Percentiles rank a stretch among this genome's conserved stretches.
phyloP scores from a whole-genome alignment of 2,329 filamentous ascomycete species.

The Xylaria sp. region DNA sequence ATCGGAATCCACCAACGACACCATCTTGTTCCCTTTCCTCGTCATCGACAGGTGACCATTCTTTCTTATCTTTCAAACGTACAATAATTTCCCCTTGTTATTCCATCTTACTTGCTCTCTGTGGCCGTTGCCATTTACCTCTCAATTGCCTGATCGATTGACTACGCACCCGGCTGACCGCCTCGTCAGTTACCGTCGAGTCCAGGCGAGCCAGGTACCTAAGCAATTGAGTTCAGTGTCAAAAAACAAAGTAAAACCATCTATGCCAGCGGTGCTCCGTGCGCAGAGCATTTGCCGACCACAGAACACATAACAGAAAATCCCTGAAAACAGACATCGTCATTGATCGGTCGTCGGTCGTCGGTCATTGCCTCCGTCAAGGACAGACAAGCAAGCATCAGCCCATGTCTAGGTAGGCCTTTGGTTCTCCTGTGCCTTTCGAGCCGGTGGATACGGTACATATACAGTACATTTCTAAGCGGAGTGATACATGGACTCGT shows the following conservation, averaged over 20 bases:
- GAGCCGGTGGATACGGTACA: not conserved
- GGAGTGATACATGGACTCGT: conserved; percentile 10
- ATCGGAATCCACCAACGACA: conserved; percentile 5
- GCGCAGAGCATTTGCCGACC: not conserved
- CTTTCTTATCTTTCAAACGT: not conserved
- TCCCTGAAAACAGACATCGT: not conserved
- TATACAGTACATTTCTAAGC: not conserved
- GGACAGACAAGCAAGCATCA: not conserved
- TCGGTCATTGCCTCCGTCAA: not conserved
- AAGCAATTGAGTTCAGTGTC: not conserved
- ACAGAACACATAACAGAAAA: not conserved
- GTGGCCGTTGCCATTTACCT: not conserved
- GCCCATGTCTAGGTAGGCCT: not conserved
- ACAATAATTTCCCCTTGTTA: not conserved
- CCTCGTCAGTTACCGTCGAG: conserved; percentile 19
- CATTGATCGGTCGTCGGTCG: not conserved
- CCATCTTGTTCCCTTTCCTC: not conserved
- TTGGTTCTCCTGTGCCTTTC: not conserved
- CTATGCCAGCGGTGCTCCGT: not conserved
- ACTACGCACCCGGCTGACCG: conserved; percentile 14
- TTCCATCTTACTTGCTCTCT: not conserved
- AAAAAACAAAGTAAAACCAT: not conserved
- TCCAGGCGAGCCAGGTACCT: conserved; percentile 1
- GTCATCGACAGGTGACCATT: conserved; percentile 10
- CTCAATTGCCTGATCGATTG: conserved; percentile 13